Conservation (phyloP, 2,329 filamentous ascomycete species). For the Thielaviopsis ethacetica region DNA sequence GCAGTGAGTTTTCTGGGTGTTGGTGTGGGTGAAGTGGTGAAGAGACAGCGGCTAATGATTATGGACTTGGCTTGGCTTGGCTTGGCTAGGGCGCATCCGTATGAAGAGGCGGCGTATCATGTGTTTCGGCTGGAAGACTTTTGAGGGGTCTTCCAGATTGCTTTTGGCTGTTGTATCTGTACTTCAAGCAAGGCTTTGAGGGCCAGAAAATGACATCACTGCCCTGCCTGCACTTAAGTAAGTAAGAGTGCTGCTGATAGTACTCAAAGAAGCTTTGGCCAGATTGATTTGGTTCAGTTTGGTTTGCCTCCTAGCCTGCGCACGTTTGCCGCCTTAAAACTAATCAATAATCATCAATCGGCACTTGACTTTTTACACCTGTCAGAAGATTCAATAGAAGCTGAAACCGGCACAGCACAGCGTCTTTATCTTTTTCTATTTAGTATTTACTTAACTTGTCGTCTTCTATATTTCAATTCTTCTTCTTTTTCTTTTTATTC, state of each 20-base stretch:
- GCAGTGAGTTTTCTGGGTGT: slow-evolving; percentile 35
- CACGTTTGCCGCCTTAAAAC: no score
- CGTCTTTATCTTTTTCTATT: neutral
- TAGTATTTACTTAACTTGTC: neutral
- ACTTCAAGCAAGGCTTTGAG: no score
- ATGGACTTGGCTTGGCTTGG: neutral
- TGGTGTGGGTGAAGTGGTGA: no score
- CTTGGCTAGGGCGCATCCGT: slow-evolving; percentile 29
- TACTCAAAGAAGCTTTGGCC: no score
- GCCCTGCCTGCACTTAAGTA: no score
- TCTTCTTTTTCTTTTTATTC: neutral
- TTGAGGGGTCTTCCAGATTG: no score
- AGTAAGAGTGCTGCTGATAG: no score
- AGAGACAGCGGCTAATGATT: no score
- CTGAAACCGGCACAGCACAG: neutral
- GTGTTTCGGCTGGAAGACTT: slow-evolving; percentile 33
- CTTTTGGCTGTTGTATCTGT: no score
- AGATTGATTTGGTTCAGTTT: no score
- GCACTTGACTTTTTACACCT: neutral
- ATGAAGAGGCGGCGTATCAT: slow-evolving; percentile 33
- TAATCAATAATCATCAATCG: no score
- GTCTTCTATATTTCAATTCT: neutral
- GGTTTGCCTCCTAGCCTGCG: no score
- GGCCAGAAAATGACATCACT: neutral
- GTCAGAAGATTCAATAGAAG: neutral